Evolutionary conservation across 768 basidiomycete species (phyloP), one percentile per base, ranked within the genome.

Genomic region (Phlegmacium glaucopus): DNA sequence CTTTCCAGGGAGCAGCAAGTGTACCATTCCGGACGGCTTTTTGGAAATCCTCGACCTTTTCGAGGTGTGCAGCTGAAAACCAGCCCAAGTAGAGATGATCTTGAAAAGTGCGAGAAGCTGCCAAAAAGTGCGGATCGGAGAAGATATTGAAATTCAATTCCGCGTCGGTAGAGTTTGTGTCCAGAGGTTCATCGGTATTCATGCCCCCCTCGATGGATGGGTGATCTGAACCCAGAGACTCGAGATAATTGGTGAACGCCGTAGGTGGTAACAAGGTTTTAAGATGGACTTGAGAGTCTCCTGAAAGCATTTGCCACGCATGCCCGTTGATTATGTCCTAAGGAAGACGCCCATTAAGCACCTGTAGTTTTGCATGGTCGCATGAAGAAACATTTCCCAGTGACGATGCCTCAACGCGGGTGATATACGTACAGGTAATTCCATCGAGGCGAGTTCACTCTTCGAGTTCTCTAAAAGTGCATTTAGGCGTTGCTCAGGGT

Each of bases 1-100:
- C 82, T 56, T 85, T 85, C 80, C 80, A 83, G 32, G 77, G 71
- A 10, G 75, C 80, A 26, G 78, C 72, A 28, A 80, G 45, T 7
- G 65, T 71, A 1, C 80, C 81, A 11, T 67, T 57, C 3, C 53
- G 51, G 16, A 81, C 66, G 13, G 75, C 78, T 12, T 66, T 62
- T 37, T 69, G 49, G 57, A 74, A 82, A 50, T 69, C 61, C 18
- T 57, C 50, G 9, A 80, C 67, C 45, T 72, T 71, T 28, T 66
- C 68, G 10, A 46, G 44, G 44, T 80, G 77, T 1, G 69, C 55
- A 28, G 71, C 65, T 1, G 74, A 71, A 40, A 78, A 64, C 75
- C 77, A 82, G 40, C 73, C 70, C 1, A 74, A 72, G 54, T 64
- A 77, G 2, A 83, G 58, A 42, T 85, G 82, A 54, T 82, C 82